phyloP scores from a whole-genome alignment of 139 green algal genomes.

The Choricystis sp. region DNA sequence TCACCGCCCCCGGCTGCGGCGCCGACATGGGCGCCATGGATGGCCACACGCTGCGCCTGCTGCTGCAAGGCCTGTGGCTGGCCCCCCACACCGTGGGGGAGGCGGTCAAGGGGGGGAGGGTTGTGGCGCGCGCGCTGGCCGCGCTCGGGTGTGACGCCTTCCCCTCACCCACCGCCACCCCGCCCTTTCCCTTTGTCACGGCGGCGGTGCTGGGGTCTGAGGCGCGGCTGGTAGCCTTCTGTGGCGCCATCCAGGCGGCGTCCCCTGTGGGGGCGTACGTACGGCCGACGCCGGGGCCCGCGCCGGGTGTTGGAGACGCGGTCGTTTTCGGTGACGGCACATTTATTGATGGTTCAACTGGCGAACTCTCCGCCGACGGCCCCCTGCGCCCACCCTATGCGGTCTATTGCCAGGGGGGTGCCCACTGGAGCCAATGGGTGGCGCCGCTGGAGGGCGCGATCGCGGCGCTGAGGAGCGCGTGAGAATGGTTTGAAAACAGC shows the following conservation, averaged over 20 bases:
- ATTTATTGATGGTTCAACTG: conserved; percentile 86
- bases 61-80: conserved; percentile 75
- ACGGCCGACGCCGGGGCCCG: conserved; percentile 58
- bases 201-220: conserved; percentile 52
- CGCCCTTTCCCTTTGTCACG: conserved; percentile 63
- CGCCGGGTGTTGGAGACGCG: conserved; percentile 74
- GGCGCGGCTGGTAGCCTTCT: conserved; percentile 68
- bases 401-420: conserved; percentile 80
- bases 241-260: conserved; percentile 53
- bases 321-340: conserved; percentile 93
- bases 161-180: conserved; percentile 19
- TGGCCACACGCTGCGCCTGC: conserved; percentile 52
- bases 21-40: conserved; percentile 59
- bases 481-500: background rate
- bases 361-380: conserved; percentile 79
- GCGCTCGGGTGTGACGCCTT: conserved; percentile 36
- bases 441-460: conserved; percentile 20
- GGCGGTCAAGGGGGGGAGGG: conserved; percentile 74
- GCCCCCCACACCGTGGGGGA: conserved; percentile 79
- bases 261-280: conserved; percentile 83
- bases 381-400: conserved; percentile 75
- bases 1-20: conserved; percentile 74
- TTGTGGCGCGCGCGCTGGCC: conserved; percentile 55
- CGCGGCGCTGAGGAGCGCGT: conserved; percentile 10
- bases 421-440: conserved; percentile 84